phyloP scores from a whole-genome alignment of 2,329 filamentous ascomycete genomes.

The Apiospora arundinis region DNA sequence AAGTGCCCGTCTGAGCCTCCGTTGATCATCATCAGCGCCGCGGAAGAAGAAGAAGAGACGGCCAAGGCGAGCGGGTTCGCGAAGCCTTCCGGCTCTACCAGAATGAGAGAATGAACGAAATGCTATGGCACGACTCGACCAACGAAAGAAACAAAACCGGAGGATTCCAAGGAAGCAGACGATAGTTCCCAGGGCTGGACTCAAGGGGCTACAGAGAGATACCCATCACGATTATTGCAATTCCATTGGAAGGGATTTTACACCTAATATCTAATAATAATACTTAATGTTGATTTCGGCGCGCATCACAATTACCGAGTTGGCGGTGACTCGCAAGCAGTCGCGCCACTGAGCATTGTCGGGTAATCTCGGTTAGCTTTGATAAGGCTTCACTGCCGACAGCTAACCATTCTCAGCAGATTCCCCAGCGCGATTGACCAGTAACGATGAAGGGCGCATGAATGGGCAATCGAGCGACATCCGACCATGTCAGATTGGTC shows the following conservation, averaged over 20 bases:
- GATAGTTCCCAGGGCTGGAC: constrained; percentile 1
- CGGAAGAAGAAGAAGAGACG: neutral
- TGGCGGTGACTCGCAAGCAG: neutral
- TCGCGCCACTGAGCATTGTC: neutral
- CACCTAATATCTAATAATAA: neutral
- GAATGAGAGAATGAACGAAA: constrained; percentile 7
- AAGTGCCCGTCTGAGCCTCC: neutral
- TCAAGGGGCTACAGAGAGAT: neutral
- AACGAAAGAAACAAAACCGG: neutral
- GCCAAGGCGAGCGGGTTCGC: neutral
- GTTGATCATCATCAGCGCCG: neutral
- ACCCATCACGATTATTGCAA: neutral
- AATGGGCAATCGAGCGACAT: neutral
- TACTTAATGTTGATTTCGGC: neutral
- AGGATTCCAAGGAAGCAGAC: neutral
- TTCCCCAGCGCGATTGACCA: neutral
- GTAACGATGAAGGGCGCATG: no score
- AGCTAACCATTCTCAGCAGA: neutral
- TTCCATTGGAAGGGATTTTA: neutral
- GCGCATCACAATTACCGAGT: neutral
- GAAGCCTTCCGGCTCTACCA: neutral
- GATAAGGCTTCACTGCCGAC: neutral
- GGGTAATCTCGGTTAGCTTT: neutral
- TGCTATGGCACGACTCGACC: neutral
- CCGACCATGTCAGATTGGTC: neutral